Evolutionary conservation across 352 stramenopile species (phyloP), one percentile per base, ranked within the genome.

Genomic region (Pythium oligandrum): DNA sequence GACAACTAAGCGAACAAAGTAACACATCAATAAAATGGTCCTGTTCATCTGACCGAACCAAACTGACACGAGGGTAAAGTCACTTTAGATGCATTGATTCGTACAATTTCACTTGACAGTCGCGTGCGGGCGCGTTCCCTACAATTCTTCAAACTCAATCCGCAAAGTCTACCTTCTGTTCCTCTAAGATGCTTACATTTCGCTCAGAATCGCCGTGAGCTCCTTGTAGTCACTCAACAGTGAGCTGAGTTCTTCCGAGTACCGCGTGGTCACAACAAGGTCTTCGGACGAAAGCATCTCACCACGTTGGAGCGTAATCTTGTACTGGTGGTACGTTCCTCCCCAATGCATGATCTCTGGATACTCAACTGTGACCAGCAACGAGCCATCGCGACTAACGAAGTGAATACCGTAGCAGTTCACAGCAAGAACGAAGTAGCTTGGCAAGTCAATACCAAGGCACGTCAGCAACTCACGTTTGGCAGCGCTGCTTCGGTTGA

Each of bases 361-460:
- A 59, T 88, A 88, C 45, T 90, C 79, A 52, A 73, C 89, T 39
- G 77, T 83, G 7, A 63, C 72, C 6, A 97, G 54, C 43, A 86
- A 70, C 6, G 73, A 63, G 37, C 77, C 71, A 53, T 88, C 70
- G 2, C 81, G 68, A n/a, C 71, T 71, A 26, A 97, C 66, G 47
- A 98, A 90, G 62, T 96, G 85, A 66, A 98, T 78, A n/a, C 92
- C 92, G 37, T 90, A 84, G 37, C 77, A 73, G 67, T 97, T 96
- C 55, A 97, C 88, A 9, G 75, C 88, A 4, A 98, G 62, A 32
- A 96, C 77, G 35, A 96, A 86, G 50, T 96, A 86, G 50, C 78
- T 83, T 1, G 90, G 86, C 9, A 96, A 53, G 46, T 92, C 82
- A 12, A 83, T 68, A 10, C 75, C 77, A 33, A 77, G 50, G 34